Percentiles rank a stretch among this genome's conserved stretches.
These are phyloP conservation scores for Trichosporon ovoides DNA, from an alignment of 1,284 basidiomycete genomes.

Conservation along the genomic window DNA sequence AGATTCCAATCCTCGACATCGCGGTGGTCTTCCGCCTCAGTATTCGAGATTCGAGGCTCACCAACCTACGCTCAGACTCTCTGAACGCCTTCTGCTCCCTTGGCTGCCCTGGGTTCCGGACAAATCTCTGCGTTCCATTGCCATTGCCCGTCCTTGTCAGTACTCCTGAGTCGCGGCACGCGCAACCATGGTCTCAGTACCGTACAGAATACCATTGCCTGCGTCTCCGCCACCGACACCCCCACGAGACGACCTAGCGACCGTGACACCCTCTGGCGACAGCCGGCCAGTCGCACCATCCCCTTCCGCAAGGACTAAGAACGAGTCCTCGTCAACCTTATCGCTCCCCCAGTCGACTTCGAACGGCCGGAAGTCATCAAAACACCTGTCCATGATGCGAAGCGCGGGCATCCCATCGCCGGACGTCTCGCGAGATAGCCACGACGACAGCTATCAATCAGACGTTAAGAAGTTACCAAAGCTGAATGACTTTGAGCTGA, in stretches of 20 bases:
- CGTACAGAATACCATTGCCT: conserved; percentile 15
- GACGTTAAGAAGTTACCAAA: conserved; percentile 50
- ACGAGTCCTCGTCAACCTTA: background rate
- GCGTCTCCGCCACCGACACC: conserved; percentile 20
- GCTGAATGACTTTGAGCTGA: conserved; percentile 91
- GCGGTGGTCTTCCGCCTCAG: background rate
- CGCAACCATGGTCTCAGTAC: conserved; percentile 18
- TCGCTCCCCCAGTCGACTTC: background rate
- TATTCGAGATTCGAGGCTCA: background rate
- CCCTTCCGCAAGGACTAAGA: background rate
- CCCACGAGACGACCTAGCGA: conserved; percentile 6
- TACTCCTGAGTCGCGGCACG: background rate
- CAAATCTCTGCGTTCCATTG: background rate
- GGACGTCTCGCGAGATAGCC: conserved; percentile 11
- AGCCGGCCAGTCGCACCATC: background rate
- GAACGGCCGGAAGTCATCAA: background rate
- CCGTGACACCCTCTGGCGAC: background rate
- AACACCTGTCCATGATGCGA: background rate
- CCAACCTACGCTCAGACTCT: background rate
- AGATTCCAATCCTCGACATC: background rate
- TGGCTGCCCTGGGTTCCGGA: no score
- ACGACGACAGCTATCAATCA: conserved; percentile 1
- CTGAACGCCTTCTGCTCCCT: background rate
- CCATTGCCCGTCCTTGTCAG: background rate
- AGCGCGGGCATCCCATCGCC: conserved; percentile 10